These are phyloP conservation scores for Trichosanthes cucumerina DNA, from an alignment of 306 rosid genomes.

Conservation along the genomic window DNA sequence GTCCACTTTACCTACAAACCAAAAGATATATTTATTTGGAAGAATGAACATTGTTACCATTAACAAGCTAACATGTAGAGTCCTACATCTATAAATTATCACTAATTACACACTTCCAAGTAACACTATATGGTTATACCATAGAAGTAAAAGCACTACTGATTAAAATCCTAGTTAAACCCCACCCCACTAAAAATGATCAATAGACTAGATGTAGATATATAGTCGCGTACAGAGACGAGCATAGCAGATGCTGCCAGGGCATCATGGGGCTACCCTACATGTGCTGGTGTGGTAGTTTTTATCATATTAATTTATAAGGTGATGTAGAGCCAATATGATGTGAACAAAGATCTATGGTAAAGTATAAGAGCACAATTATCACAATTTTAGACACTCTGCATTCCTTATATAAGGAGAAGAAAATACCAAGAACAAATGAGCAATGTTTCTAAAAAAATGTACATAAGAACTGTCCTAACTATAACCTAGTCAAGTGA, in stretches of 20 bases:
- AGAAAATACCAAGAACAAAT: not conserved
- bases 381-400: not conserved
- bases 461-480: not conserved
- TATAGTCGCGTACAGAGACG: not conserved
- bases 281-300: not conserved
- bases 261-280: not conserved
- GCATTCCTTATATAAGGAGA: not conserved
- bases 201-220: not conserved
- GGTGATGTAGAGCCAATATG: not conserved
- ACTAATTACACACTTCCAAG: slow-evolving; percentile 18
- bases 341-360: not conserved
- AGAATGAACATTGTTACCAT: slow-evolving; percentile 72
- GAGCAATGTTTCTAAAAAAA: not conserved
- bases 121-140: slow-evolving; percentile 1
- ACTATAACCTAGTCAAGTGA: not conserved
- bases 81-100: slow-evolving; percentile 32
- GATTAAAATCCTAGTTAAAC: not conserved
- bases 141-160: not conserved
- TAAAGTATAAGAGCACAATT: not conserved
- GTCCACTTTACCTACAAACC: slow-evolving; percentile 99
- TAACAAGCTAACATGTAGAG: slow-evolving; percentile 58
- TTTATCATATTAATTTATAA: not conserved
- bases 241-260: not conserved
- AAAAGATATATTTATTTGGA: slow-evolving; percentile 99
- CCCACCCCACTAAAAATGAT: not conserved